phyloP scores from a whole-genome alignment of 148 eudicot genomes.

The Cornus controversa region DNA sequence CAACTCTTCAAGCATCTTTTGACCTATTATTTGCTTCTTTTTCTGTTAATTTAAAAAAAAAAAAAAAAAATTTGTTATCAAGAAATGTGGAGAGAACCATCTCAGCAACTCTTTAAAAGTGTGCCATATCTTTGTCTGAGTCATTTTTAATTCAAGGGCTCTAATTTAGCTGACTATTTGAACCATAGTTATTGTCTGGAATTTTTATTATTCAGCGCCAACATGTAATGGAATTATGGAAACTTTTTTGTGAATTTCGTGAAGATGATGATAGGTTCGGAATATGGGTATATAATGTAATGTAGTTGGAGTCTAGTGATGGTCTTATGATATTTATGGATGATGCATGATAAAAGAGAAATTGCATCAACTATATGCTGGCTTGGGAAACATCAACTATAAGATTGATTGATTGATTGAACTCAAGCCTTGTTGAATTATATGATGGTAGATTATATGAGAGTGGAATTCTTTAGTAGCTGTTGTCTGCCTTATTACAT shows the following conservation, averaged over 20 bases:
- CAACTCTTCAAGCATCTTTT: too few species aligned
- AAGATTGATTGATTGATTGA: background rate
- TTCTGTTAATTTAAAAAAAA: too few species aligned
- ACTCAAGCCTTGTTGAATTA: background rate
- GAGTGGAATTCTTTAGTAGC: background rate
- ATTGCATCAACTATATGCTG: background rate
- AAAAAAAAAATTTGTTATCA: too few species aligned
- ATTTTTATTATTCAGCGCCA: background rate
- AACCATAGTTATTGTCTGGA: background rate
- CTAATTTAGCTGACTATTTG: background rate
- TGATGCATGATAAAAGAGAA: background rate
- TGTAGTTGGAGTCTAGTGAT: background rate
- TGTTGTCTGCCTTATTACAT: constrained; percentile 4
- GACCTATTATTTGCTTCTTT: too few species aligned
- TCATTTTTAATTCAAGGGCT: background rate
- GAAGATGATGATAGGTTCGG: too few species aligned
- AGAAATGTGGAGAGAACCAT: too few species aligned
- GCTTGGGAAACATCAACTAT: background rate
- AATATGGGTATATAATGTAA: too few species aligned
- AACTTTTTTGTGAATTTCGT: background rate
- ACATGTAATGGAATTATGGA: background rate
- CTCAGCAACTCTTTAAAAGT: too few species aligned
- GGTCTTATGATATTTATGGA: background rate
- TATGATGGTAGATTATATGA: background rate
- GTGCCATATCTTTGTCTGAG: background rate